These are phyloP conservation scores for Trichoderma polysporum DNA, from an alignment of 2,329 filamentous ascomycete genomes.

Conservation along the genomic window DNA sequence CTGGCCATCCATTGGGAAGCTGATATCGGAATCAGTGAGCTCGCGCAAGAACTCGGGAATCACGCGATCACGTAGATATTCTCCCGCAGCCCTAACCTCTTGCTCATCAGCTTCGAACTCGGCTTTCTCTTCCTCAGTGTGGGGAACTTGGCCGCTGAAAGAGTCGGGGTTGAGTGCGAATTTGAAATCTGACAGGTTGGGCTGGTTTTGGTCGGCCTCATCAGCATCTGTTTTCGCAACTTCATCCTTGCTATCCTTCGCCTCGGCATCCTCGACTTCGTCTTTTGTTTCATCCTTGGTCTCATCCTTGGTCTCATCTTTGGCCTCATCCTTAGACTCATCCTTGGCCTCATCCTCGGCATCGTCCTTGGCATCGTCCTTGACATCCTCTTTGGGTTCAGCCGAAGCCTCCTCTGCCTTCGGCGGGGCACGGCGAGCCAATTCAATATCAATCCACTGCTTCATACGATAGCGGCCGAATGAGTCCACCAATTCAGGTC, in stretches of 20 bases:
- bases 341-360: constrained; percentile 34
- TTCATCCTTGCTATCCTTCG: constrained; percentile 21
- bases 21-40: constrained; percentile 86
- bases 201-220: constrained; percentile 49
- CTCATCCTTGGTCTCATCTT: constrained; percentile 31
- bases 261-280: constrained; percentile 27
- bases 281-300: constrained; percentile 23
- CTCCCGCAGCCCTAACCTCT: constrained; percentile 81
- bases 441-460: constrained; percentile 79
- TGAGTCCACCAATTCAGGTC: constrained; percentile 84
- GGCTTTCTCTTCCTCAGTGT: constrained; percentile 85
- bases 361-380: constrained; percentile 39
- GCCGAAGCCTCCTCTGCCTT: constrained; percentile 35
- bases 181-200: constrained; percentile 83
- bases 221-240: constrained; percentile 43
- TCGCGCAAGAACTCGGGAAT: constrained; percentile 86
- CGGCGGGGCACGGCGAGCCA: constrained; percentile 57
- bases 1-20: constrained; percentile 97
- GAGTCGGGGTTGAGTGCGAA: constrained; percentile 93
- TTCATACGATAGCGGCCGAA: constrained; percentile 84
- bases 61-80: constrained; percentile 71
- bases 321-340: constrained; percentile 37
- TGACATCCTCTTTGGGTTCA: constrained; percentile 29
- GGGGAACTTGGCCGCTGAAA: constrained; percentile 87
- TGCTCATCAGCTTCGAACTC: constrained; percentile 81